Conservation (phyloP, 2,329 filamentous ascomycete genomes). For the Hirsutella minnesotensis region DNA sequence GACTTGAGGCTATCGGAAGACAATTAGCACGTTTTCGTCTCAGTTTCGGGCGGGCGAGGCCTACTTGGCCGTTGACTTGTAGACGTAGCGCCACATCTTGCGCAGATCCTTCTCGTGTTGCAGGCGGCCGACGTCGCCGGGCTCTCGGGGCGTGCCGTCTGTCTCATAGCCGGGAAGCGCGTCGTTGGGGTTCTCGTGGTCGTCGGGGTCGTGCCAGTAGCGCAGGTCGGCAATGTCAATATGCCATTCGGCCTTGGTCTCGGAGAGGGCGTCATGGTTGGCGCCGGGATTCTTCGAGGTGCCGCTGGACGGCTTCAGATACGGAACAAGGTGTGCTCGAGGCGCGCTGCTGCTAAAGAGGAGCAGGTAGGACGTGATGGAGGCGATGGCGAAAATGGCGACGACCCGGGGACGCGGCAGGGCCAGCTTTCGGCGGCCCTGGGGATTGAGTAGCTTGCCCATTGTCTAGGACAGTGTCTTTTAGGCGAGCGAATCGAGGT, state of each 20-base stretch:
- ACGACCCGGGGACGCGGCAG: conserved; percentile 29
- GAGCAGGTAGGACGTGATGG: conserved; percentile 30
- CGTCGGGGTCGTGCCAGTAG: conserved; percentile 23
- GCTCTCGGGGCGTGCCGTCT: conserved; percentile 20
- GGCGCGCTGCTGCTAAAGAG: conserved; percentile 24
- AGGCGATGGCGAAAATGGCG: conserved; percentile 26
- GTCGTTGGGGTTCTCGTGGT: conserved; percentile 21
- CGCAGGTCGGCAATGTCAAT: conserved; percentile 22
- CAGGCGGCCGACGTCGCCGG: conserved; percentile 19
- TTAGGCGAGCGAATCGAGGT: neutral
- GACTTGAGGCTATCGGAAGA: conserved; percentile 24
- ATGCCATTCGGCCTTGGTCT: conserved; percentile 17
- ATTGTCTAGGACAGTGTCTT: conserved; percentile 4
- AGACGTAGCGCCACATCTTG: conserved; percentile 26
- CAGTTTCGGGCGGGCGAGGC: conserved; percentile 4
- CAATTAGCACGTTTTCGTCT: neutral
- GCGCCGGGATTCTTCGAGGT: neutral
- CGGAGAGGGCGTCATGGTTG: conserved; percentile 5
- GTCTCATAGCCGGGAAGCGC: conserved; percentile 23
- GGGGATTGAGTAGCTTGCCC: conserved; percentile 21
- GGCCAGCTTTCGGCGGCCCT: conserved; percentile 16
- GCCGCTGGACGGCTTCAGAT: conserved; percentile 6
- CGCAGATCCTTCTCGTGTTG: conserved; percentile 31
- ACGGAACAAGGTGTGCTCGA: conserved; percentile 23
- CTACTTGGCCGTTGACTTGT: conserved; percentile 28